phyloP scores from a whole-genome alignment of 1,139 yeast species.

The Scheffersomyces titani region DNA sequence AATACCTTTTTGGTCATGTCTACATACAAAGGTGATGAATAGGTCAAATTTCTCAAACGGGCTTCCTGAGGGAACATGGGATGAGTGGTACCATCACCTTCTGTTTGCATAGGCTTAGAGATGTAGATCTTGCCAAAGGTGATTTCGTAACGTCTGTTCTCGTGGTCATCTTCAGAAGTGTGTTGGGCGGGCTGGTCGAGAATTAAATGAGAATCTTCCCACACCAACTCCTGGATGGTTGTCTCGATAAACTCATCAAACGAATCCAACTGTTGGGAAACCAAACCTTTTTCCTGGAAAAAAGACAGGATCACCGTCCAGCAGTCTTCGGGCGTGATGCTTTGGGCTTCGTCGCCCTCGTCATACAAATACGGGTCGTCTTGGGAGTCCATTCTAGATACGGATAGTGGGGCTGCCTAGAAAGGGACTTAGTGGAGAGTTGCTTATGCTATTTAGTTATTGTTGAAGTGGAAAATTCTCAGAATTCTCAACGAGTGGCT shows the following conservation, averaged over 20 bases:
- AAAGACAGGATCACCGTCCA: constrained; percentile 98
- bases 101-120: constrained; percentile 97
- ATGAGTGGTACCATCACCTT: constrained; percentile 99
- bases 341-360: constrained; percentile 59
- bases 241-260: constrained; percentile 97
- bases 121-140: constrained; percentile 95
- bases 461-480: background rate
- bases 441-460: background rate
- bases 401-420: background rate
- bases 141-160: constrained; percentile 90
- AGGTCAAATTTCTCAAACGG: constrained; percentile 90
- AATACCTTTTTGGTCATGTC: constrained; percentile 92
- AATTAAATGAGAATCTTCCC: constrained; percentile 93
- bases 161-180: constrained; percentile 84
- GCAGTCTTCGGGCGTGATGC: constrained; percentile 96
- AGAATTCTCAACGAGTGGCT: background rate
- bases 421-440: background rate
- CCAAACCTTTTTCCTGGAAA: constrained; percentile 95
- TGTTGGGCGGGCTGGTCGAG: constrained; percentile 99
- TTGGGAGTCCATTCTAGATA: background rate
- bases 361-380: constrained; percentile 71
- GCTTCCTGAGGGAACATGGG: constrained; percentile 99
- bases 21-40: constrained; percentile 93
- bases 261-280: constrained; percentile 96
- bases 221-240: constrained; percentile 92